Base-by-base conservation (phyloP, 305 asterid genomes). In the Nicotiana rustica region DNA sequence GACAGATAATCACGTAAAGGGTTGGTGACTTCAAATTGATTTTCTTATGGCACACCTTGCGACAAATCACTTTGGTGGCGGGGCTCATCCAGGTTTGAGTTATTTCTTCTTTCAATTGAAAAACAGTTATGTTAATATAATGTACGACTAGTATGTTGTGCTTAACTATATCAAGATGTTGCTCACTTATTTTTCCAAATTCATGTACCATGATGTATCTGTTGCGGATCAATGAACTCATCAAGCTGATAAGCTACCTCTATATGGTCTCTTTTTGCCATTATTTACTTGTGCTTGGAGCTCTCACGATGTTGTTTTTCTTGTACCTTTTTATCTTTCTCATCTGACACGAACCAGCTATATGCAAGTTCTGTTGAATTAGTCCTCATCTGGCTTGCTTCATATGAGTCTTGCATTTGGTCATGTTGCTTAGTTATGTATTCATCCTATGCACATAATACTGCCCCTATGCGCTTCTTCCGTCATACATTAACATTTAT, bases 11-110 rank as follows among this genome's bases (percentile, higher is more conserved):
- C 81, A 66, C 68, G 5, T 14, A 36, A 64, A 88, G 83, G 55
- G 77, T 78, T 77, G 79, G 85, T 81, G 85, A 75, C 49, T 66
- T 85, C 76, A 49, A 85, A 82, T 90, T 65, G 85, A 82, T 83
- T 85, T 87, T 25, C 84, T 84, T 82, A 95, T 95, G 97, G 93
- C 94, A 49, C 89, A 92, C 66, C 68, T 89, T 77, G 86, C 89
- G 36, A 82, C 88, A 55, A 90, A 85, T 88, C 91, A 90, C 82
- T 84, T 91, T 78, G 56, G 85, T 79, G 93, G 91, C 67, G 92
- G 91, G 64, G 87, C 87, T 77, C 87, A 86, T 76, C 85, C 90
- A 90, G 98, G 98, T 95, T 71, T 81, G 85, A 78, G 80, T 83
- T 86, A 7, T 55, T 55, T 76, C 36, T 41, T 81, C 73, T n/a